Base-by-base conservation (phyloP, 139 green algal genomes). In the Raphidocelis subcapitata region DNA sequence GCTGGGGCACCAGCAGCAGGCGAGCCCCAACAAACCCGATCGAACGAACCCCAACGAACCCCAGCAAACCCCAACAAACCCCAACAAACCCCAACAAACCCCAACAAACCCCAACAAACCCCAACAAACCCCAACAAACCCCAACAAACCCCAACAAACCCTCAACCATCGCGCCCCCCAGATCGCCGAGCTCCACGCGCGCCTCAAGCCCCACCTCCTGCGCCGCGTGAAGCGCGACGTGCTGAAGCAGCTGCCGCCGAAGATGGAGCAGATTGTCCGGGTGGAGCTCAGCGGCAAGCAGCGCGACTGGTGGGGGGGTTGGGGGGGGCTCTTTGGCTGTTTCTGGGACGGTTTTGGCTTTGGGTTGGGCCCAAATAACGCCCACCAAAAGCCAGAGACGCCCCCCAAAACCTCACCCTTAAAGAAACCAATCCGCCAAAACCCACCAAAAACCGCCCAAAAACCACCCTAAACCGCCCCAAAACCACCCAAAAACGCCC, bases 191-290 rank as follows among this genome's bases (percentile, higher is more conserved):
- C 85, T 94, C 59, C 89, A 92, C 66, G 56, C 67, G 62, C 69
- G 87, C 70, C 85, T 92, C 51, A 29, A 62, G 35, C 84, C 87
- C 3, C 86, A 94, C 79, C 81, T 95, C 70, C 85, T 95, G 49
- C 85, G 90, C 18, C 85, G 90, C 32, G 35, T 92, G 64, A 95
- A 95, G 84, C 83, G 85, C 61, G 90, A 95, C 74, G 90, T 95
- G n/a, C 76, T 93, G 69, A 82, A 85, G 72, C 62, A 89, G 69
- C 81, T 95, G 83, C 90, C 90, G 12, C 90, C 88, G 35, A 95
- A 94, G 85, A 85, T 85, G 76, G 90, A 95, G 85, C 88, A 90
- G 80, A 89, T 95, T 36, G 86, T 90, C 62, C 73, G 81, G 29
- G 80, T 90, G 54, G 81, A 87, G 79, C 75, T 93, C 64, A 74